Percentiles rank a stretch among this genome's conserved stretches.
These are phyloP conservation scores for Aspergillus sclerotiicarbonarius DNA, from an alignment of 495 filamentous ascomycete species.

Conservation along the genomic window DNA sequence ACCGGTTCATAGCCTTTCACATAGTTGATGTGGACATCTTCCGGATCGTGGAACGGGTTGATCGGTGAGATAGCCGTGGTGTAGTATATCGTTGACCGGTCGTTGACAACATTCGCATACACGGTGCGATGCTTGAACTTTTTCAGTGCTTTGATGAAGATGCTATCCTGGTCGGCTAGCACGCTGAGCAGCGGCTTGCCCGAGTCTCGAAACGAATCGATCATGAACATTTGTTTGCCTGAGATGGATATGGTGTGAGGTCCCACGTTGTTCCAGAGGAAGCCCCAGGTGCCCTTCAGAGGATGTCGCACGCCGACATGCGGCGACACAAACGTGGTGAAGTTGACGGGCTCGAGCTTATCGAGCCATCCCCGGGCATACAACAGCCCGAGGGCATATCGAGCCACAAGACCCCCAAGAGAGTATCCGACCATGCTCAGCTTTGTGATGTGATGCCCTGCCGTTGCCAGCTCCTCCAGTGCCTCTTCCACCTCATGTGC, in stretches of 20 bases:
- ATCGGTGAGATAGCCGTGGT: slow-evolving; percentile 70
- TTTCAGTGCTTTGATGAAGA: slow-evolving; percentile 79
- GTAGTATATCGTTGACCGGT: slow-evolving; percentile 76
- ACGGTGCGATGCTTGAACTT: slow-evolving; percentile 69
- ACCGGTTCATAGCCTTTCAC: slow-evolving; percentile 70
- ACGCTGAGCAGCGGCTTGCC: slow-evolving; percentile 74
- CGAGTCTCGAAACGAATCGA: slow-evolving; percentile 81
- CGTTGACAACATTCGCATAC: slow-evolving; percentile 85
- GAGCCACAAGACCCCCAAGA: slow-evolving; percentile 79
- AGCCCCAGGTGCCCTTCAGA: slow-evolving; percentile 59
- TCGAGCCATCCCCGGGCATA: slow-evolving; percentile 77
- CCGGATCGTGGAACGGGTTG: slow-evolving; percentile 70
- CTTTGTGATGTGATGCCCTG: slow-evolving; percentile 72
- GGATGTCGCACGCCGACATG: slow-evolving; percentile 85
- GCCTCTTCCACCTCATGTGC: slow-evolving; percentile 84
- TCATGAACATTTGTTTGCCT: slow-evolving; percentile 81
- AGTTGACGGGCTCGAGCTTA: slow-evolving; percentile 80
- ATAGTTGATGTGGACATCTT: slow-evolving; percentile 66
- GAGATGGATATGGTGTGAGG: slow-evolving; percentile 73
- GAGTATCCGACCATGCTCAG: slow-evolving; percentile 88
- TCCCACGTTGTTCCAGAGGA: slow-evolving; percentile 79
- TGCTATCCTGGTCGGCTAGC: slow-evolving; percentile 77
- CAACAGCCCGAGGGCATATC: slow-evolving; percentile 85
- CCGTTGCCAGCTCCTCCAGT: slow-evolving; percentile 59
- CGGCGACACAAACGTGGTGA: slow-evolving; percentile 87